A percentile compares a stretch with the other conserved stretches of the same genome.
These are phyloP conservation scores for Plasmodium berghei DNA, from an alignment of 169 alveolate genomes.

Conservation along the genomic window DNA sequence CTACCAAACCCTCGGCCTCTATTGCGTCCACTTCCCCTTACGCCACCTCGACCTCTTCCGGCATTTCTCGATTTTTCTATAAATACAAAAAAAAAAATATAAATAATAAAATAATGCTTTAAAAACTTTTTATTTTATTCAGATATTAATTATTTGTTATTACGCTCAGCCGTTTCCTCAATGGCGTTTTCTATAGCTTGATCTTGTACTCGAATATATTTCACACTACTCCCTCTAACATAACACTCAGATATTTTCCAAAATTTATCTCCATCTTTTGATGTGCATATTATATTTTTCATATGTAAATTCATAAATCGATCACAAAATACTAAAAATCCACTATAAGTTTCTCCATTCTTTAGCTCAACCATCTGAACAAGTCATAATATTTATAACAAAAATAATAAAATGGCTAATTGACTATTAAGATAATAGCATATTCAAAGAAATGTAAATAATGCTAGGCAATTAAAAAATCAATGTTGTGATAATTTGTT, in stretches of 20 bases:
- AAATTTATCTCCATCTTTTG: slow-evolving; percentile 88
- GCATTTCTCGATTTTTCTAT: slow-evolving; percentile 39
- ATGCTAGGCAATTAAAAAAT: background rate
- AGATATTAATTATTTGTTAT: slow-evolving; percentile 6
- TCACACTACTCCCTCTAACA: slow-evolving; percentile 89
- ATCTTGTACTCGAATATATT: slow-evolving; percentile 88
- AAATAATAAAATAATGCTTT: background rate
- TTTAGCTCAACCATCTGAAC: slow-evolving; percentile 88
- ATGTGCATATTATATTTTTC: slow-evolving; percentile 88
- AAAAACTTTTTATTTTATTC: slow-evolving; percentile 6
- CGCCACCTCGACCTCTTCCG: slow-evolving; percentile 52
- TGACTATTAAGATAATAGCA: background rate
- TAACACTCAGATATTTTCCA: slow-evolving; percentile 88
- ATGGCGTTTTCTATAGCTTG: slow-evolving; percentile 86
- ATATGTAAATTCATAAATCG: slow-evolving; percentile 89
- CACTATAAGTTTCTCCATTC: slow-evolving; percentile 90
- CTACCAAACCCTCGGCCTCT: too few species aligned
- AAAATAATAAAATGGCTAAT: background rate
- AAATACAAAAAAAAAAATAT: background rate
- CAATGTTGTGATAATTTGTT: background rate
- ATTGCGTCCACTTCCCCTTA: too few species aligned
- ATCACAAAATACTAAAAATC: slow-evolving; percentile 87
- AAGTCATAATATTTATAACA: background rate
- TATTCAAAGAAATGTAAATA: background rate
- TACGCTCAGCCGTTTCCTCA: slow-evolving; percentile 85